Base-by-base conservation (phyloP, 805 yeast species). In the Diddensiella transvaalensis region DNA sequence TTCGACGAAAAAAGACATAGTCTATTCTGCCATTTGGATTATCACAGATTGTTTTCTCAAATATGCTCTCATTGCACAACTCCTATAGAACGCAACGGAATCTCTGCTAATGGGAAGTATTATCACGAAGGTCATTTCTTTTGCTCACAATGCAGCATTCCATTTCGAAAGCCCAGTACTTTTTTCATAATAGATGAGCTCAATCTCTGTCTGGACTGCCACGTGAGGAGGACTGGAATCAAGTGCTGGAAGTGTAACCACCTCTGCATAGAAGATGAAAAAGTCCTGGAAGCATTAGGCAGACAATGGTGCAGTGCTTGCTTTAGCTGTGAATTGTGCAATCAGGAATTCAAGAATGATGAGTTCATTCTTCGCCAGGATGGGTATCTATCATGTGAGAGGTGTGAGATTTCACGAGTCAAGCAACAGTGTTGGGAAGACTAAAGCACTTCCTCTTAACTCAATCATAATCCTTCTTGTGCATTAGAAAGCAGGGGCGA, bases 21-120 rank as follows among this genome's bases (percentile, higher is more conserved):
- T 37, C 46, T 69, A 54, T 54, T 68, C 51, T 49, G 70, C 60
- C 53, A 64, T 58, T 43, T 62, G 10, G 69, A 65, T 40, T 65
- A 60, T 42, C 68, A 65, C 32, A 60, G 63, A 41, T 44, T 52
- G 36, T 64, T 60, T 43, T 60, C 65, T 2, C 61, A 65, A 2
- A 50, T 54, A 32, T 65, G 69, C 49, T 55, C 49, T 13, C 48
- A 61, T 41, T 65, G 69, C 48, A 21, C 50, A 5, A 60, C 61
- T 6, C 60, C 66, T 11, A 60, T 65, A 19, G 68, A 65, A 33
- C 52, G 51, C 3, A 51, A 61, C 30, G 64, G 57, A 11, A 52
- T 65, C 10, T 49, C 46, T 29, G 68, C 68, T 3, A 44, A 60
- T 46, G 65, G 54, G 4, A 50, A 51, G 30, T 48, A 58, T 8